A percentile compares a stretch with the other conserved stretches of the same genome.
phyloP scores from a whole-genome alignment of 164 flowering plant genomes.

The Magnolia sinica region DNA sequence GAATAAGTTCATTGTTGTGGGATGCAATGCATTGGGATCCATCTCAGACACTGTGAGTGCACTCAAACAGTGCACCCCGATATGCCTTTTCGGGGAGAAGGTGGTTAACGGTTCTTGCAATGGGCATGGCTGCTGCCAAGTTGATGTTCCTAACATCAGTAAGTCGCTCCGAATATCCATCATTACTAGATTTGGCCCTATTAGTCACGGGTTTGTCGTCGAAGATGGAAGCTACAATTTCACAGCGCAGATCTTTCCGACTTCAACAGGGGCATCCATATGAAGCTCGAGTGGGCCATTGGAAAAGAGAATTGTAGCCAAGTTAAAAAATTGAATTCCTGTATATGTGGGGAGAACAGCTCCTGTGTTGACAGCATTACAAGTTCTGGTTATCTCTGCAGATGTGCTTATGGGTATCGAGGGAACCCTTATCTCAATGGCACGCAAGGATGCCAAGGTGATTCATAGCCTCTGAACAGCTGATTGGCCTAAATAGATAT shows the following conservation, averaged over 20 bases:
- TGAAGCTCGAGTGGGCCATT: constrained; percentile 45
- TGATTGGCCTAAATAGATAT: no score
- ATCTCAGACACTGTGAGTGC: no score
- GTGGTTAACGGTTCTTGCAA: constrained; percentile 1
- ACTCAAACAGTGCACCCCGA: neutral
- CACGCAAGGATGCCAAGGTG: constrained; percentile 7
- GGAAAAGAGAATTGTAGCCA: constrained; percentile 30
- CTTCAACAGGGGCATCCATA: neutral
- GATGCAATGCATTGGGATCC: neutral
- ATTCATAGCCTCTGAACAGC: neutral
- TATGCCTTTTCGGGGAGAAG: neutral
- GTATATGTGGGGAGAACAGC: constrained; percentile 28
- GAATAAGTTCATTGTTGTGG: neutral
- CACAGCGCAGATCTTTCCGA: neutral
- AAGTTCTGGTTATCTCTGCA: constrained; percentile 42
- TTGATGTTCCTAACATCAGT: neutral
- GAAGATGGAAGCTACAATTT: constrained; percentile 8
- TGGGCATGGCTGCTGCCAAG: constrained; percentile 12
- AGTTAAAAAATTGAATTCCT: neutral
- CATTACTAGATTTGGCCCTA: no score
- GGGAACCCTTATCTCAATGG: constrained; percentile 49
- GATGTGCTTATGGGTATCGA: constrained; percentile 37
- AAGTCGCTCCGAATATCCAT: neutral
- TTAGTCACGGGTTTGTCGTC: constrained; percentile 8
- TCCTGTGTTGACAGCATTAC: constrained; percentile 18